Base-by-base conservation (phyloP, 805 yeast genomes). In the Candida argentea region DNA sequence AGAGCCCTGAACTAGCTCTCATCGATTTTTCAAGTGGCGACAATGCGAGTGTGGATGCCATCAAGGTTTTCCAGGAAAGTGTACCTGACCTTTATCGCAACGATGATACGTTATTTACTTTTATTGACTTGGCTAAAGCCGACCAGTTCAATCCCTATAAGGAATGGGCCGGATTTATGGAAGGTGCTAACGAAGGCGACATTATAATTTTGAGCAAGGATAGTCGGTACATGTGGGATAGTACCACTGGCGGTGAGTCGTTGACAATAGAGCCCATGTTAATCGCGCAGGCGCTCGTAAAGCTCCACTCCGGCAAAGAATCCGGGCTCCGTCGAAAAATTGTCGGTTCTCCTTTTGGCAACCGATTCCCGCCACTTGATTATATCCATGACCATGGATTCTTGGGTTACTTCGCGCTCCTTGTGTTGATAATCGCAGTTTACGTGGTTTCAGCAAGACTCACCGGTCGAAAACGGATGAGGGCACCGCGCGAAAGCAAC, bases 121-220 rank as follows among this genome's bases (percentile, higher is more conserved):
- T 61, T 38, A 37, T 76, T 8, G 84, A 80, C 42, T 37, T 73
- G 12, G 45, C 62, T 2, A 52, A 58, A 12, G 42, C 55, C 24
- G 42, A 45, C 1, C 38, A 48, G 4, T 38, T 61, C 7, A 45
- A 62, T 4, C 25, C 40, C 3, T 24, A 36, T 9, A 26, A 30
- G 6, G 61, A 57, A 3, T 65, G 74, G 70, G 52, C 55, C 9
- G 44, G 57, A 17, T 44, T 58, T 22, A 37, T 50, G 2, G 39
- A 44, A n/a, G 30, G 42, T 0, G 64, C 55, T 36, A 34, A 48
- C 6, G 44, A 53, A 2, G 89, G 87, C 5, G 83, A 79, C 44
- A 57, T 71, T 0, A 42, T 81, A 2, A 48, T 81, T 2, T 50
- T 77, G 3, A 53, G 62, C 18, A 64, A 64, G 36, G 64, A 67